These are phyloP conservation scores for Bullera alba DNA, from an alignment of 768 basidiomycete species.

Conservation along the genomic window DNA sequence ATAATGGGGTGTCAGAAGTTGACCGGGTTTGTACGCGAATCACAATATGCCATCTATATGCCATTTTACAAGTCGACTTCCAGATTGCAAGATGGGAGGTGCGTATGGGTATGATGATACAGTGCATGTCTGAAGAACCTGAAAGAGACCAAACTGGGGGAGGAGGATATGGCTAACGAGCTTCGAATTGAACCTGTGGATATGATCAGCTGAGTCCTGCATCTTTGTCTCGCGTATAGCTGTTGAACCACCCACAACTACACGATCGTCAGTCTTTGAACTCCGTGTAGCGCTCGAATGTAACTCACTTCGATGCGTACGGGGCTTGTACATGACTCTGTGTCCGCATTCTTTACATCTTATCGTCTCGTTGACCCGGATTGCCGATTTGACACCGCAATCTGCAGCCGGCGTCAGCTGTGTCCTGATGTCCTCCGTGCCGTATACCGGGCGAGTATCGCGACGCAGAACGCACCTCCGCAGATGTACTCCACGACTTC, in stretches of 20 bases:
- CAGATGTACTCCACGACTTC: constrained; percentile 36
- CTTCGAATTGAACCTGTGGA: too few species aligned
- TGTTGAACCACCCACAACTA: constrained; percentile 65
- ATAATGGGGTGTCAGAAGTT: too few species aligned
- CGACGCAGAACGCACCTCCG: constrained; percentile 21
- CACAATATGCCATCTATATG: too few species aligned
- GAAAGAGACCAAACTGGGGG: too few species aligned
- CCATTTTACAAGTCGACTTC: too few species aligned
- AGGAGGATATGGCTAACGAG: too few species aligned
- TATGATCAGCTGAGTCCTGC: too few species aligned
- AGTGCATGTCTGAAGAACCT: too few species aligned
- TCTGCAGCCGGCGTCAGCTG: constrained; percentile 51
- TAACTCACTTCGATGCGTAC: constrained; percentile 79
- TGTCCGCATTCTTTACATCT: constrained; percentile 95
- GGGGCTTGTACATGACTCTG: constrained; percentile 97
- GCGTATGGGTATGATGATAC: too few species aligned
- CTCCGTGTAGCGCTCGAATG: background rate
- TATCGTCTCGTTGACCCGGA: constrained; percentile 83
- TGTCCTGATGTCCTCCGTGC: background rate
- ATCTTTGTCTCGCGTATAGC: too few species aligned
- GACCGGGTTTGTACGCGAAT: too few species aligned
- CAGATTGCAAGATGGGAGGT: too few species aligned
- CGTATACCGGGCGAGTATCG: background rate
- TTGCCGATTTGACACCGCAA: constrained; percentile 86
- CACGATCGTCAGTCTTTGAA: background rate